A percentile compares a stretch with the other conserved stretches of the same genome.
Evolutionary conservation across 768 basidiomycete species (phyloP).

Genomic region (Collybiopsis luxurians): DNA sequence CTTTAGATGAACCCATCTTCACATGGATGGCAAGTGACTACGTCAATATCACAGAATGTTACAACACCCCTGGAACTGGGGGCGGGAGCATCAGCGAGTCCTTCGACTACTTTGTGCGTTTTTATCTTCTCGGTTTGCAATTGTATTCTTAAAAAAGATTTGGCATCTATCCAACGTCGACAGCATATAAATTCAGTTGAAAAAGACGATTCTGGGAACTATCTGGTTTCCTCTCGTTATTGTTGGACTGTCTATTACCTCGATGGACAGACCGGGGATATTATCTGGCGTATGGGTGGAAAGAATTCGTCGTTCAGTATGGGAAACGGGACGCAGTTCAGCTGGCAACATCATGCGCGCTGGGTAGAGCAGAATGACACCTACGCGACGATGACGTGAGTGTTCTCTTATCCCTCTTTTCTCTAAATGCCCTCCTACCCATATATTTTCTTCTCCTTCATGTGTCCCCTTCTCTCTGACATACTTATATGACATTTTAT

Average conservation of each 20-base stretch:
- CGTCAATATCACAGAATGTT: conserved; percentile 2
- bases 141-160: too few relatives aligned
- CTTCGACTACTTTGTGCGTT: conserved; percentile 1
- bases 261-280: conserved; percentile 12
- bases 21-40: conserved; percentile 5
- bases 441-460: too few relatives aligned
- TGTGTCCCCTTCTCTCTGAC: too few relatives aligned
- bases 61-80: not conserved
- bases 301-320: conserved; percentile 14
- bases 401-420: too few relatives aligned
- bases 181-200: conserved; percentile 9
- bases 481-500: too few relatives aligned
- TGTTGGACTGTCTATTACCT: conserved; percentile 16
- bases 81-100: not conserved
- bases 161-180: not conserved
- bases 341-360: conserved; percentile 18
- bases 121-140: not conserved
- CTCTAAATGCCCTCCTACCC: too few relatives aligned
- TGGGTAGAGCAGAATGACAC: conserved; percentile 11
- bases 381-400: conserved; percentile 11
- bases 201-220: conserved; percentile 15
- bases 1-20: not conserved
- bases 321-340: conserved; percentile 12
- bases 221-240: conserved; percentile 15
- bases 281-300: conserved; percentile 18